A percentile compares a stretch with the other conserved stretches of the same genome.
These are phyloP conservation scores for Porcisia hertigi DNA, from an alignment of 208 protist species.

Conservation along the genomic window DNA sequence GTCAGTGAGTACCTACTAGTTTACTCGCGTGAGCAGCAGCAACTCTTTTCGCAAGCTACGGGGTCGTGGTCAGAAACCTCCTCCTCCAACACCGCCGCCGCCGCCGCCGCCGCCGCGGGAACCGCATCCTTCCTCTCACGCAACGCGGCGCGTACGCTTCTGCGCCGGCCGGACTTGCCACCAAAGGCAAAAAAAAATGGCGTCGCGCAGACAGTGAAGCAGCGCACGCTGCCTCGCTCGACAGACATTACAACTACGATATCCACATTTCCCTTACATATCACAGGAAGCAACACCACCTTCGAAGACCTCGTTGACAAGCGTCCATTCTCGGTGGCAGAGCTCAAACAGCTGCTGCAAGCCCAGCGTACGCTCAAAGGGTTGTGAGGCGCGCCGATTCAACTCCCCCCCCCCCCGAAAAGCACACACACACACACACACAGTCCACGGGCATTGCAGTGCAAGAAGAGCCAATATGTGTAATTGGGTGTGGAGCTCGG, in stretches of 20 bases:
- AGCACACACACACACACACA: neutral
- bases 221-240: constrained; percentile 36
- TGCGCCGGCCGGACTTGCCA: constrained; percentile 42
- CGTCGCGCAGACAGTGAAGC: constrained; percentile 3
- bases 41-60: constrained; percentile 4
- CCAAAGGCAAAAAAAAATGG: constrained; percentile 13
- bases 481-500: too few species aligned
- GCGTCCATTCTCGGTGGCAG: constrained; percentile 23
- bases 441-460: neutral
- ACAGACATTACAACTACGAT: constrained; percentile 23
- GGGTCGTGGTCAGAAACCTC: neutral
- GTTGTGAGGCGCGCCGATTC: neutral
- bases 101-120: neutral
- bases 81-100: too few species aligned
- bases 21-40: constrained; percentile 30
- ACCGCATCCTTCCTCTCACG: neutral
- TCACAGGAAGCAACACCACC: neutral
- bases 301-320: constrained; percentile 30
- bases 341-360: constrained; percentile 26
- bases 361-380: constrained; percentile 10
- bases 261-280: neutral
- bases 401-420: neutral
- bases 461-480: neutral
- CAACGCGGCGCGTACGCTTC: constrained; percentile 37
- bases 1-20: constrained; percentile 76